Percentiles rank a stretch among this genome's conserved stretches.
Conservation (phyloP, 352 stramenopile genomes). For the Globisporangium perplexum region DNA sequence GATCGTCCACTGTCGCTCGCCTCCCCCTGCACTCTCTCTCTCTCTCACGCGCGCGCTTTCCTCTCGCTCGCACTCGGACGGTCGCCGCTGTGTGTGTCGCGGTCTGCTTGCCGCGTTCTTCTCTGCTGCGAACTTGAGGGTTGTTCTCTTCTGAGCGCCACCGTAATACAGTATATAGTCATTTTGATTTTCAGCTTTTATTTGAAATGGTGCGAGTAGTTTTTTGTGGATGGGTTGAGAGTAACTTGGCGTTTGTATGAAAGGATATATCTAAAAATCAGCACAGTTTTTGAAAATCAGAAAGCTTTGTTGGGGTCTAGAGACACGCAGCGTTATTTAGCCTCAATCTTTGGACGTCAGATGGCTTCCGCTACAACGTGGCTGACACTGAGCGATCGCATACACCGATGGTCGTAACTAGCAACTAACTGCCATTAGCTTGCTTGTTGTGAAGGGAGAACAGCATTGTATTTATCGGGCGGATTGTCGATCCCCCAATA, state of each 20-base stretch:
- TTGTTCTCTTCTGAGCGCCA: background rate
- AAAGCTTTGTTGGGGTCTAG: background rate
- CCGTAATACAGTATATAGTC: background rate
- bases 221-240: too few species aligned
- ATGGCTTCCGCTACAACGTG: too few species aligned
- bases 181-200: background rate
- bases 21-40: constrained; percentile 1
- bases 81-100: background rate
- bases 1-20: background rate
- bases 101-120: background rate
- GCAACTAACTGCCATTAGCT: too few species aligned
- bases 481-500: too few species aligned
- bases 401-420: too few species aligned
- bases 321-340: too few species aligned
- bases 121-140: background rate
- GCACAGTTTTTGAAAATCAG: background rate
- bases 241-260: background rate
- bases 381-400: too few species aligned
- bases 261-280: background rate
- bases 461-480: too few species aligned
- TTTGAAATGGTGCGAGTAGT: too few species aligned
- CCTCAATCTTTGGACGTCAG: too few species aligned
- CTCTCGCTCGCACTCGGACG: background rate
- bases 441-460: too few species aligned
- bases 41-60: constrained; percentile 1